Conservation (phyloP, 352 stramenopile species). For the Thraustochytrium sp. region DNA sequence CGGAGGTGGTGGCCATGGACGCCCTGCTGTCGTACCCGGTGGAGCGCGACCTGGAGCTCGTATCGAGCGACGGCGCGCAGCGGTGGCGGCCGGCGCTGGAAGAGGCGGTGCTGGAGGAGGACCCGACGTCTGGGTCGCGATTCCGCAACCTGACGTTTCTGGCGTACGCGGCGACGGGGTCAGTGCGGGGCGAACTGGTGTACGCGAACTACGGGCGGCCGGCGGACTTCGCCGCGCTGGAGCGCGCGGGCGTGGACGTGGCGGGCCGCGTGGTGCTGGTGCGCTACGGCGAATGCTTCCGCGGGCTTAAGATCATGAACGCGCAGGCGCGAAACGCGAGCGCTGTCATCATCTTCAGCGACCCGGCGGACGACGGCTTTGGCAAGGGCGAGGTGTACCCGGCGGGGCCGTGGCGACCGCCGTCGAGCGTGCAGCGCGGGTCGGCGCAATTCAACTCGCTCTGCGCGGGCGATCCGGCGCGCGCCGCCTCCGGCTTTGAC, state of each 20-base stretch:
- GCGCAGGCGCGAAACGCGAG: constrained; percentile 66
- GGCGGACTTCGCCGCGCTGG: constrained; percentile 69
- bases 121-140: constrained; percentile 54
- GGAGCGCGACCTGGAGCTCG: constrained; percentile 54
- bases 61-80: constrained; percentile 54
- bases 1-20: constrained; percentile 63
- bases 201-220: constrained; percentile 78
- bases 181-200: constrained; percentile 65
- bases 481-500: constrained; percentile 10
- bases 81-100: constrained; percentile 60
- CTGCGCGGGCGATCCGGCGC: constrained; percentile 64
- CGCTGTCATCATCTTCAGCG: constrained; percentile 76
- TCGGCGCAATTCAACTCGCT: constrained; percentile 72
- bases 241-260: constrained; percentile 62
- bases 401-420: constrained; percentile 67
- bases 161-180: constrained; percentile 68
- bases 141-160: constrained; percentile 66
- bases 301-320: constrained; percentile 68
- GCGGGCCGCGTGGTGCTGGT: constrained; percentile 71
- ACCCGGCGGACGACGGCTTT: constrained; percentile 74
- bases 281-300: constrained; percentile 66
- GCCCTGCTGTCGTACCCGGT: constrained; percentile 65
- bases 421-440: constrained; percentile 70
- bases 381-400: constrained; percentile 63
- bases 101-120: constrained; percentile 61